Evolutionary conservation across 2,329 filamentous ascomycete species (phyloP).

Genomic region (Cercospora sojina): DNA sequence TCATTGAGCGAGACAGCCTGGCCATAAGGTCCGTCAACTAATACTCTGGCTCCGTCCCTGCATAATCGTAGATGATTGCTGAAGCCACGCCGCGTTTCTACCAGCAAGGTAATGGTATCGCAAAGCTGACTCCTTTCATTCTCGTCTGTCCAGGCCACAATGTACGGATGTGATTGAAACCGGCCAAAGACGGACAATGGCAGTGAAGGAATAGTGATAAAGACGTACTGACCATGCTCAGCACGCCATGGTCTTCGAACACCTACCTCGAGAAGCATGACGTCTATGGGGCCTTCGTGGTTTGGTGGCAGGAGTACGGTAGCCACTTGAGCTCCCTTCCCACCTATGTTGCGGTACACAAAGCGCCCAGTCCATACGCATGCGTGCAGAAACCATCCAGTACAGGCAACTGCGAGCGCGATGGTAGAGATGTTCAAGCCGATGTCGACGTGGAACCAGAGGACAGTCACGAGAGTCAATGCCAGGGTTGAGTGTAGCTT

Average conservation of each 20-base stretch:
- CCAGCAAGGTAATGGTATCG: conserved; percentile 5
- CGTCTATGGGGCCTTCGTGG: neutral
- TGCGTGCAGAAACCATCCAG: neutral
- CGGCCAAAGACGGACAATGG: neutral
- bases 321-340: neutral
- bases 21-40: conserved; percentile 18
- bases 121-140: neutral
- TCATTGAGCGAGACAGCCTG: neutral
- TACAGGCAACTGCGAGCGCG: neutral
- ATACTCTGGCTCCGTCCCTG: neutral
- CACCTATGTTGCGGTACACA: neutral
- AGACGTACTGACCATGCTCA: conserved; percentile 13
- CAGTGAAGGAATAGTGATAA: conserved; percentile 8
- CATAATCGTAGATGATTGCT: conserved; percentile 6
- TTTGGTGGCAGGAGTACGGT: neutral
- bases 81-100: conserved; percentile 9
- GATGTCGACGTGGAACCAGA: neutral
- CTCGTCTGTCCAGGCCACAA: conserved; percentile 12
- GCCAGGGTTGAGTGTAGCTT: conserved; percentile 11
- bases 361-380: neutral
- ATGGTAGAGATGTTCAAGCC: neutral
- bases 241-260: conserved; percentile 8
- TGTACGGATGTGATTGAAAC: conserved; percentile 13
- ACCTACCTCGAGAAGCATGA: neutral
- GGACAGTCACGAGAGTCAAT: neutral